Evolutionary conservation across 2,329 filamentous ascomycete genomes (phyloP).

Genomic region (Coniella lustricola): DNA sequence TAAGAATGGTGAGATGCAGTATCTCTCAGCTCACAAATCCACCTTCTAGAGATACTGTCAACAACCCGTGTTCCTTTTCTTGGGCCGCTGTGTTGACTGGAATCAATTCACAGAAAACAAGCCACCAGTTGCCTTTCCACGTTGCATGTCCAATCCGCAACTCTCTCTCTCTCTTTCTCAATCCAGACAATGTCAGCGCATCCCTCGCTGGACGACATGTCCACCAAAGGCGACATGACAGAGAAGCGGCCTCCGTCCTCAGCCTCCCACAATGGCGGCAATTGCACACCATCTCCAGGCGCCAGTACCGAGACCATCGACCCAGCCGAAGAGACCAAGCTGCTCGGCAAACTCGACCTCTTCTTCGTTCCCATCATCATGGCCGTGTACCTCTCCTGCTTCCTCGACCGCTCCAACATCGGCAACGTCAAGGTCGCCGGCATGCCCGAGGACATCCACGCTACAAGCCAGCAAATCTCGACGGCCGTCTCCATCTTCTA

Average conservation of each 20-base stretch:
- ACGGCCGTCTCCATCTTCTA: slow-evolving; percentile 60
- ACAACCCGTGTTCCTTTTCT: too few species aligned
- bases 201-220: not conserved
- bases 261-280: not conserved
- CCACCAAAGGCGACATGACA: not conserved
- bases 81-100: too few species aligned
- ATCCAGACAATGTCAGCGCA: not conserved
- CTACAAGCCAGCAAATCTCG: slow-evolving; percentile 62
- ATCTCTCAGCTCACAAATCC: too few species aligned
- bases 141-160: too few species aligned
- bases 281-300: not conserved
- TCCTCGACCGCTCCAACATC: slow-evolving; percentile 69
- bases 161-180: not conserved
- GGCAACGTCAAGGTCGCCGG: slow-evolving; percentile 62
- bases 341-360: slow-evolving; percentile 59
- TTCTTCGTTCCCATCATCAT: slow-evolving; percentile 61
- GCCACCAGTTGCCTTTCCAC: too few species aligned
- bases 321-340: slow-evolving; percentile 41
- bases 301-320: slow-evolving; percentile 5
- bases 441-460: slow-evolving; percentile 53
- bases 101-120: too few species aligned
- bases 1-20: too few species aligned
- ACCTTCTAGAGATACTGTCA: too few species aligned
- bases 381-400: slow-evolving; percentile 66
- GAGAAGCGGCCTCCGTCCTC: not conserved